Evolutionary conservation across 768 basidiomycete genomes (phyloP).

Genomic region (Amanita exitialis): DNA sequence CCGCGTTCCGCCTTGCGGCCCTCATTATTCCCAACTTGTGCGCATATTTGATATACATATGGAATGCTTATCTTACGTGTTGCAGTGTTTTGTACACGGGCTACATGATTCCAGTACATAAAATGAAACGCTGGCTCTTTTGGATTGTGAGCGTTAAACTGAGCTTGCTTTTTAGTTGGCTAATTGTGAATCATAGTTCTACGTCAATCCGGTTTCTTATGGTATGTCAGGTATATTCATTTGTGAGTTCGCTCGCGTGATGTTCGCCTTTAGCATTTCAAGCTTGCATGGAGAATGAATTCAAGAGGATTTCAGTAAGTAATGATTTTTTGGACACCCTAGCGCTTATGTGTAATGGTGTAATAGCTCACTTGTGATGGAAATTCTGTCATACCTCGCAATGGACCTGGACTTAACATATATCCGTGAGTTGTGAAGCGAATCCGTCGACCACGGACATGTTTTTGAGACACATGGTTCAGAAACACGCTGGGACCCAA

Average conservation of each 20-base stretch:
- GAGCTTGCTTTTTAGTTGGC: slow-evolving; percentile 6
- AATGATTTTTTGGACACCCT: slow-evolving; percentile 2
- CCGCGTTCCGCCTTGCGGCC: slow-evolving; percentile 39
- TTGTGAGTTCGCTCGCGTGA: not conserved
- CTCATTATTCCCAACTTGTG: slow-evolving; percentile 72
- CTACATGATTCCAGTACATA: slow-evolving; percentile 54
- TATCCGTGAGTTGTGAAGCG: slow-evolving; percentile 44
- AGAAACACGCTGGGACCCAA: slow-evolving; percentile 49
- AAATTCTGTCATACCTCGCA: slow-evolving; percentile 53
- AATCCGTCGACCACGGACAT: not conserved
- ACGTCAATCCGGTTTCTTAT: slow-evolving; percentile 72
- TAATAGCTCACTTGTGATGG: slow-evolving; percentile 56
- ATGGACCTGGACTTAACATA: slow-evolving; percentile 39
- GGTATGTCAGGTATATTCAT: slow-evolving; percentile 22
- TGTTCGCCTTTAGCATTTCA: slow-evolving; percentile 44
- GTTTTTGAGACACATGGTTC: slow-evolving; percentile 4
- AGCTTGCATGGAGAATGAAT: slow-evolving; percentile 80
- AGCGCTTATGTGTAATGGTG: not conserved
- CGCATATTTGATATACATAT: not conserved
- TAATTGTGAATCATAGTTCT: slow-evolving; percentile 36
- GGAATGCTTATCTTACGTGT: not conserved
- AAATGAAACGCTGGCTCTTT: slow-evolving; percentile 77
- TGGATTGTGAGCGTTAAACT: slow-evolving; percentile 53
- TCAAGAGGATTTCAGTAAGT: slow-evolving; percentile 53
- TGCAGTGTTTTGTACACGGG: slow-evolving; percentile 53